A percentile compares a stretch with the other conserved stretches of the same genome.
These are phyloP conservation scores for Raphanus hybrid DNA, from an alignment of 441 rosid species.

Conservation along the genomic window DNA sequence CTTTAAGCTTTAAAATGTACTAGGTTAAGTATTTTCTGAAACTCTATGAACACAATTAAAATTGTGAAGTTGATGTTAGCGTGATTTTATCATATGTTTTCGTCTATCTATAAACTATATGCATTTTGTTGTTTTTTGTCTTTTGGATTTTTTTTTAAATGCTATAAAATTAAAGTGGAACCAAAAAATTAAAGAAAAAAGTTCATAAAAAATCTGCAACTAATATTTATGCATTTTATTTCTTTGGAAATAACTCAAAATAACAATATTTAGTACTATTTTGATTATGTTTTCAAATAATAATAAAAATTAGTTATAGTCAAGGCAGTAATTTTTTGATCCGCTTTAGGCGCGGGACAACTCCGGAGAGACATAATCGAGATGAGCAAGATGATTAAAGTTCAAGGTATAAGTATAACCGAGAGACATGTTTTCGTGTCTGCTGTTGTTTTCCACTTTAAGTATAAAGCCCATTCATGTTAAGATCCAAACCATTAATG, in stretches of 20 bases:
- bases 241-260: not conserved
- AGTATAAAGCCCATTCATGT: not conserved
- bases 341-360: not conserved
- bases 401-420: not conserved
- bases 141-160: too few relatives aligned
- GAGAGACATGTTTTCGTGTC: not conserved
- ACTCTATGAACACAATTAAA: too few relatives aligned
- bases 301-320: not conserved
- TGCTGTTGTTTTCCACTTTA: not conserved
- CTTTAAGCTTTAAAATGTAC: not conserved
- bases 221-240: too few relatives aligned
- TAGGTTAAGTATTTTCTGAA: not conserved
- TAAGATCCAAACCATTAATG: too few relatives aligned
- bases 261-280: too few relatives aligned
- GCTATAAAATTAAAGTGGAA: too few relatives aligned
- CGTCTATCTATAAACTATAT: not conserved
- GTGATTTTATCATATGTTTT: not conserved
- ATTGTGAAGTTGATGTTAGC: not conserved
- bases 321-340: not conserved
- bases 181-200: too few relatives aligned
- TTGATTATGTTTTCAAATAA: not conserved
- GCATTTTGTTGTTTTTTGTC: too few relatives aligned
- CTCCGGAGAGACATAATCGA: not conserved
- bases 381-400: not conserved
- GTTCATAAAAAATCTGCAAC: too few relatives aligned